Base-by-base conservation (phyloP, 331 rosid species). In the Stylosanthes scabra region DNA sequence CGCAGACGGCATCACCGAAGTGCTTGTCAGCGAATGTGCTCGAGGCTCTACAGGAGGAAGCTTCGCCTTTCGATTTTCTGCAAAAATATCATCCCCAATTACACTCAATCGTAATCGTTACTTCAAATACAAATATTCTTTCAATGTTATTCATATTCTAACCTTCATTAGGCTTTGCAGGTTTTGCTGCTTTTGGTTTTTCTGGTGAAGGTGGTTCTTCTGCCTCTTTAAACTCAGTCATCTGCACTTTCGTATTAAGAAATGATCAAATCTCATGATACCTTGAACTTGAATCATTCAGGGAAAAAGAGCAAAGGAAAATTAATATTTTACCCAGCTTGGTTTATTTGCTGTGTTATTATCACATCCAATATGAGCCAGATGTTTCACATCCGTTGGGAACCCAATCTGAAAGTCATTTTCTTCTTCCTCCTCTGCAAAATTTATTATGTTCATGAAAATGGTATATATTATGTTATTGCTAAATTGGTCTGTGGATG, bases 301-400 rank as follows among this genome's bases (percentile, higher is more conserved):
- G 9, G 57, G n/a, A 29, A 20, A n/a, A 9, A 9, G 25, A 20
- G n/a, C n/a, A n/a, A n/a, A 20, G 25, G 25, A 20, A 20, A 20
- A 20, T 20, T 37, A 13, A 0, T 86, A 6, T 34, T 34, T 34
- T 34, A 93, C 98, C 99, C 97, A 95, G 83, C 83, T 87, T 16
- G 99, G 97, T 20, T 78, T 28, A 65, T 46, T 83, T 63, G 88
- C 66, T 59, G 87, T 51, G 5, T 88, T 88, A 59, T 96, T 91
- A 41, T 95, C 99, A 67, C 85, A 70, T 49, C 97, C 97, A 57
- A 95, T 95, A 59, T 95, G 99, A 9, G 97, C 97, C 47, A 95
- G 87, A 82, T 95, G 99, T 80, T 92, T 95, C 66, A 95, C 99
- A 59, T 95, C 99, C n/a, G 97, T 95, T 15, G 98, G 99, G 58